Conservation (phyloP, 768 basidiomycete species). For the Termitomyces bulborhizus region DNA sequence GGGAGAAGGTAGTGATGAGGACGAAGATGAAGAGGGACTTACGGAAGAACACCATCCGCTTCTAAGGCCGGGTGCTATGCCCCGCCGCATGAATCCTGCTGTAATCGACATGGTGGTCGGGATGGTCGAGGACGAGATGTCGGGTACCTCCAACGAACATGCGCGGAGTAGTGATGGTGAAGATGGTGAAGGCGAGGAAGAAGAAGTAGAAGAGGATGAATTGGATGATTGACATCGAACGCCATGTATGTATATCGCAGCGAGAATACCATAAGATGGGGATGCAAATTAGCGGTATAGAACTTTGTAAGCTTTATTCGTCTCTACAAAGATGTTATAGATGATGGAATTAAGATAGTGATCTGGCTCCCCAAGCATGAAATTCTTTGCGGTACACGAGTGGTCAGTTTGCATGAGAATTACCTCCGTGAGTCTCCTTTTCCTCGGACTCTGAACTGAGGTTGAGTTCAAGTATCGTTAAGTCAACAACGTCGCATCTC, state of each 20-base stretch:
- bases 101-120: slow-evolving; percentile 60
- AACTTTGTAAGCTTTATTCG: background rate
- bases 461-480: background rate
- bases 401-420: background rate
- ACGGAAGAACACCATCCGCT: slow-evolving; percentile 55
- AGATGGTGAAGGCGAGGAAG: slow-evolving; percentile 31
- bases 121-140: slow-evolving; percentile 51
- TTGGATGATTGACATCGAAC: slow-evolving; percentile 29
- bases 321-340: background rate
- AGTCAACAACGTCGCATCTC: background rate
- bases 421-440: background rate
- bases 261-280: background rate
- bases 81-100: slow-evolving; percentile 53
- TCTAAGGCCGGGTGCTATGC: slow-evolving; percentile 60
- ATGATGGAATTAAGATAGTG: background rate
- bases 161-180: slow-evolving; percentile 21
- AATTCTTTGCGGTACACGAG: no score
- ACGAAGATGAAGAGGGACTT: slow-evolving; percentile 36
- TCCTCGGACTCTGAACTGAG: background rate
- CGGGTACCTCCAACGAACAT: slow-evolving; percentile 23
- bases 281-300: background rate
- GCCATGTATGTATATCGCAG: background rate
- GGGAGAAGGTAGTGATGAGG: slow-evolving; percentile 13
- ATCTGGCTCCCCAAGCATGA: no score
- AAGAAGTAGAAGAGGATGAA: slow-evolving; percentile 43